Conservation (phyloP, 2,329 filamentous ascomycete species). For the Sphaerulina vaccinii region DNA sequence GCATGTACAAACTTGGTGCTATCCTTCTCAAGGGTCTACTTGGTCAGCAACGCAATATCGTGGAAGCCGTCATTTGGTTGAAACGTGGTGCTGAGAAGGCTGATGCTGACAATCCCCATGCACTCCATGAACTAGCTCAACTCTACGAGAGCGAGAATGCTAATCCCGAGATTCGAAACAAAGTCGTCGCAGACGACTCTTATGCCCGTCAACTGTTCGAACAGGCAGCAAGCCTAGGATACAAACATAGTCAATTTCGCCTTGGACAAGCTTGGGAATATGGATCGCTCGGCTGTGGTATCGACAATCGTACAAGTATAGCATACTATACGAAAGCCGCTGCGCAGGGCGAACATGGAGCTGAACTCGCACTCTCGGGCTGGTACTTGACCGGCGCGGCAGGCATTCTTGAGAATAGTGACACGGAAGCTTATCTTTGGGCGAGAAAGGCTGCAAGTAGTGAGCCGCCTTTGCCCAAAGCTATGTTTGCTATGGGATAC, state of each 20-base stretch:
- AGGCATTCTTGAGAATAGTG: constrained; percentile 83
- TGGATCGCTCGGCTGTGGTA: constrained; percentile 74
- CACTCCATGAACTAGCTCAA: constrained; percentile 78
- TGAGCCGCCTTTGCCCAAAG: constrained; percentile 68
- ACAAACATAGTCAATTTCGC: constrained; percentile 92
- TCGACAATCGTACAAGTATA: constrained; percentile 82
- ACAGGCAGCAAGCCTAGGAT: constrained; percentile 82
- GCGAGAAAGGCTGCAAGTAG: constrained; percentile 87
- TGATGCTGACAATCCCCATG: constrained; percentile 87
- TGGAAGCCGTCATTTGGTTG: constrained; percentile 87
- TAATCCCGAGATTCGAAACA: constrained; percentile 57
- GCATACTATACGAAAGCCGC: constrained; percentile 92
- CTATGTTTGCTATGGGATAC: constrained; percentile 97
- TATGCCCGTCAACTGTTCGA: constrained; percentile 81
- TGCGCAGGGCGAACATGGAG: constrained; percentile 89
- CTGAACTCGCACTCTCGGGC: constrained; percentile 62
- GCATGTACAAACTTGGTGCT: constrained; percentile 99
- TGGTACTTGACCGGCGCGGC: constrained; percentile 85
- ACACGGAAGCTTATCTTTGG: constrained; percentile 97
- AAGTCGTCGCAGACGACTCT: constrained; percentile 74
- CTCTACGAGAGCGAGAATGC: constrained; percentile 63
- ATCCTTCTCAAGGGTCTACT: constrained; percentile 89
- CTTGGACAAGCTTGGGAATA: constrained; percentile 89
- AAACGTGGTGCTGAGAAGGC: constrained; percentile 88
- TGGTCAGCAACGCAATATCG: constrained; percentile 77